phyloP scores from a whole-genome alignment of 345 rosid genomes.

The Zanthoxylum bungeanum region DNA sequence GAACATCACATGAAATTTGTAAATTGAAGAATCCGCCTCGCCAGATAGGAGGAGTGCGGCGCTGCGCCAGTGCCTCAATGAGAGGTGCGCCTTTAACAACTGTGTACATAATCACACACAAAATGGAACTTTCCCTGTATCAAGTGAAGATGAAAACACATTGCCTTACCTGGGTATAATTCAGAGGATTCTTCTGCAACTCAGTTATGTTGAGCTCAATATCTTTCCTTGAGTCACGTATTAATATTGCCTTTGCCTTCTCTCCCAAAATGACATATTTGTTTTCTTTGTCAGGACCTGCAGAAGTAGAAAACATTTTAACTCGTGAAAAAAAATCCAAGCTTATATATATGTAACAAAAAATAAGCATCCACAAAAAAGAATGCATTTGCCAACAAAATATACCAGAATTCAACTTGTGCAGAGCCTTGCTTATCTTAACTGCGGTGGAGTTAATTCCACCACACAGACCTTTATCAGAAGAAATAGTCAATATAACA shows the following conservation, averaged over 20 bases:
- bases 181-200: conserved; percentile 86
- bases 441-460: conserved; percentile 95
- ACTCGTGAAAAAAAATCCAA: conserved; percentile 5
- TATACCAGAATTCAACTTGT: conserved; percentile 70
- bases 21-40: too few species aligned
- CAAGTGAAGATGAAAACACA: not conserved
- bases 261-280: conserved; percentile 87
- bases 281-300: conserved; percentile 87
- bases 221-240: conserved; percentile 82
- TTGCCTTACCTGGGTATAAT: conserved; percentile 73
- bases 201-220: conserved; percentile 63
- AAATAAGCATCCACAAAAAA: not conserved
- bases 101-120: too few species aligned
- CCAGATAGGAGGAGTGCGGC: too few species aligned
- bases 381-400: conserved; percentile 6
- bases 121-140: not conserved
- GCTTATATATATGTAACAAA: not conserved
- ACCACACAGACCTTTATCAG: conserved; percentile 99
- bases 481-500: conserved; percentile 82
- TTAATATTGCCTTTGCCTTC: conserved; percentile 79
- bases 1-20: not conserved
- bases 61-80: too few species aligned
- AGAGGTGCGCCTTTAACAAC: too few species aligned
- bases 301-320: conserved; percentile 13
- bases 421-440: conserved; percentile 69